phyloP scores from a whole-genome alignment of 2,329 filamentous ascomycete genomes.

The Neurospora sp. region DNA sequence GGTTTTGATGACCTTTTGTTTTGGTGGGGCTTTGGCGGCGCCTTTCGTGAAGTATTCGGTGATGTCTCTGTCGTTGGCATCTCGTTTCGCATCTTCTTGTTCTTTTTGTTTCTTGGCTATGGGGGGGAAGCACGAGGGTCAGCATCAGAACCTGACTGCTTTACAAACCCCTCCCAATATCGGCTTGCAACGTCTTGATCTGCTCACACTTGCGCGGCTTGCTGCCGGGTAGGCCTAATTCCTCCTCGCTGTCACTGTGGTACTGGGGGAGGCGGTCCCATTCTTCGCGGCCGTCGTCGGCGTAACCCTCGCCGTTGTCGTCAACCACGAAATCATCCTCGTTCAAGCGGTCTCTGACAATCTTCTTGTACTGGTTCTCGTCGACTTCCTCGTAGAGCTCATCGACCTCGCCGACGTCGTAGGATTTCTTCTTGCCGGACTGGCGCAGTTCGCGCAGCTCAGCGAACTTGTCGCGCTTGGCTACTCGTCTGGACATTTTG shows the following conservation, averaged over 20 bases:
- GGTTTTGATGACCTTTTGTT: slow-evolving; percentile 72
- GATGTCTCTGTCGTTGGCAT: slow-evolving; percentile 85
- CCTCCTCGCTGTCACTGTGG: slow-evolving; percentile 68
- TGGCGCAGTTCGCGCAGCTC: slow-evolving; percentile 78
- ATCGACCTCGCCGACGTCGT: slow-evolving; percentile 75
- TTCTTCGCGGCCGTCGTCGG: slow-evolving; percentile 91
- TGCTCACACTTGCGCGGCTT: slow-evolving; percentile 42
- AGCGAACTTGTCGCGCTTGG: slow-evolving; percentile 49
- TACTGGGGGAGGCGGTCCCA: slow-evolving; percentile 66
- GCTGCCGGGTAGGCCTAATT: slow-evolving; percentile 37
- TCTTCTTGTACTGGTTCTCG: slow-evolving; percentile 94
- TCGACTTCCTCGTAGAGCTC: slow-evolving; percentile 93
- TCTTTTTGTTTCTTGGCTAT: slow-evolving; percentile 79
- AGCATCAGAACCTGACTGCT: background rate
- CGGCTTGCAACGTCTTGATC: background rate
- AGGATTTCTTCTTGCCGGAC: slow-evolving; percentile 83
- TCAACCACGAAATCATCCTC: slow-evolving; percentile 97
- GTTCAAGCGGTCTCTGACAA: slow-evolving; percentile 79
- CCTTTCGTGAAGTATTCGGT: slow-evolving; percentile 89
- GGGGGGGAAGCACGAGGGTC: background rate
- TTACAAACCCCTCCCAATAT: background rate
- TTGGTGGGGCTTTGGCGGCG: slow-evolving; percentile 54
- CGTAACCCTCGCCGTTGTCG: slow-evolving; percentile 95
- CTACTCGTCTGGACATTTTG: slow-evolving; percentile 31
- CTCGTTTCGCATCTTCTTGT: slow-evolving; percentile 74